Conservation (phyloP, 352 stramenopile genomes). For the Phytophthora nicotianae region DNA sequence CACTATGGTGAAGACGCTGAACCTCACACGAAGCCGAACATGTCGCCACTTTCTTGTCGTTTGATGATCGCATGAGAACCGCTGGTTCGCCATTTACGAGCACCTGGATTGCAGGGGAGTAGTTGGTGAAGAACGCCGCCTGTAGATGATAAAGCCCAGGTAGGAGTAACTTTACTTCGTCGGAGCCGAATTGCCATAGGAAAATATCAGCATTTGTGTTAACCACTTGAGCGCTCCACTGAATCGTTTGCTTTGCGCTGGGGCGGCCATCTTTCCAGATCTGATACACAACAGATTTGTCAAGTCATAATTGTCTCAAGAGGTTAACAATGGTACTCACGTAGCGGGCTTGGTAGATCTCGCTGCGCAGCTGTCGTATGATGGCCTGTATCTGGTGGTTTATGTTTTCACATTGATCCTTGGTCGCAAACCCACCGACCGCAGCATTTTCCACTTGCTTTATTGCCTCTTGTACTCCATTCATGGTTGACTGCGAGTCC, state of each 20-base stretch:
- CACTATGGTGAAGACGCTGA: conserved; percentile 57
- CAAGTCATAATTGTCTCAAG: neutral
- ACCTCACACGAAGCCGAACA: conserved; percentile 14
- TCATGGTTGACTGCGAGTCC: conserved; percentile 36
- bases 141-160: conserved; percentile 77
- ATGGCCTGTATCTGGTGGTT: conserved; percentile 49
- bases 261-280: conserved; percentile 74
- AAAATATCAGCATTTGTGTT: conserved; percentile 77
- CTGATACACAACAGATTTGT: conserved; percentile 29
- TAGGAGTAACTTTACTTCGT: conserved; percentile 54
- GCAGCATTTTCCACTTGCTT: conserved; percentile 36
- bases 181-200: conserved; percentile 57
- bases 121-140: conserved; percentile 71
- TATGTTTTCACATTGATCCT: conserved; percentile 34
- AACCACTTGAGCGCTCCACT: conserved; percentile 68
- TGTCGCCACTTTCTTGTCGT: neutral
- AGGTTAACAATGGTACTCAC: conserved; percentile 40
- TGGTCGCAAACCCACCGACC: conserved; percentile 34
- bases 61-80: conserved; percentile 20
- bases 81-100: conserved; percentile 69
- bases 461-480: conserved; percentile 26
- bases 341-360: conserved; percentile 78
- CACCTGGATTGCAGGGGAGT: conserved; percentile 55
- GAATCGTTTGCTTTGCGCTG: conserved; percentile 58
- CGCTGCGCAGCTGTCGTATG: conserved; percentile 61